Conservation (phyloP, 345 rosid genomes). For the Arabis hirsuta region DNA sequence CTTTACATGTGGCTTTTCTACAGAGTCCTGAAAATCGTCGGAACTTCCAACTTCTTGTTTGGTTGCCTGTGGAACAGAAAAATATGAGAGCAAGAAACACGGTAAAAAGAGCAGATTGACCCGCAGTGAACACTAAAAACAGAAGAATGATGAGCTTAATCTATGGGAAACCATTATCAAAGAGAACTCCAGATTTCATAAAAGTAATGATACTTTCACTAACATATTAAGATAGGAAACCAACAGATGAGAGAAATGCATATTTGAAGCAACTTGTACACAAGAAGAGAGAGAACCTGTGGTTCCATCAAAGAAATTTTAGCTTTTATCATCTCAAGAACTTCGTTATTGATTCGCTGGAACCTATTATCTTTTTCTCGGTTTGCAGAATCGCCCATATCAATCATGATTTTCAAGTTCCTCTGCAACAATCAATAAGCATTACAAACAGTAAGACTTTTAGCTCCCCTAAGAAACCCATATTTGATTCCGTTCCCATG, state of each 20-base stretch:
- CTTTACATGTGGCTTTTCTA: conserved; percentile 54
- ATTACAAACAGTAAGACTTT: conserved; percentile 13
- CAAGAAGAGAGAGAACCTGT: conserved; percentile 34
- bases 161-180: background rate
- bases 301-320: conserved; percentile 39
- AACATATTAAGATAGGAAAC: background rate
- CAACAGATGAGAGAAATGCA: background rate
- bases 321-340: conserved; percentile 72
- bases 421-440: conserved; percentile 56
- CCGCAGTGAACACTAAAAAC: conserved; percentile 3
- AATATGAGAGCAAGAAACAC: background rate
- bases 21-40: conserved; percentile 75
- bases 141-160: conserved; percentile 12
- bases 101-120: conserved; percentile 13
- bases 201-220: background rate
- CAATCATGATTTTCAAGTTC: conserved; percentile 86
- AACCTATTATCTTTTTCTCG: conserved; percentile 84
- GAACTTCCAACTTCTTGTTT: conserved; percentile 66
- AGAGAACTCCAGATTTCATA: background rate
- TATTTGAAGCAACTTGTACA: conserved; percentile 4
- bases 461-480: conserved; percentile 16
- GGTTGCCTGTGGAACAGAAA: conserved; percentile 44
- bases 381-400: conserved; percentile 64
- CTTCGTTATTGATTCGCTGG: conserved; percentile 81
- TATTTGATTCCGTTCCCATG: background rate